A percentile compares a stretch with the other conserved stretches of the same genome.
These are phyloP conservation scores for Phialemoniopsis sp. DNA, from an alignment of 2,329 filamentous ascomycete genomes.

Conservation along the genomic window DNA sequence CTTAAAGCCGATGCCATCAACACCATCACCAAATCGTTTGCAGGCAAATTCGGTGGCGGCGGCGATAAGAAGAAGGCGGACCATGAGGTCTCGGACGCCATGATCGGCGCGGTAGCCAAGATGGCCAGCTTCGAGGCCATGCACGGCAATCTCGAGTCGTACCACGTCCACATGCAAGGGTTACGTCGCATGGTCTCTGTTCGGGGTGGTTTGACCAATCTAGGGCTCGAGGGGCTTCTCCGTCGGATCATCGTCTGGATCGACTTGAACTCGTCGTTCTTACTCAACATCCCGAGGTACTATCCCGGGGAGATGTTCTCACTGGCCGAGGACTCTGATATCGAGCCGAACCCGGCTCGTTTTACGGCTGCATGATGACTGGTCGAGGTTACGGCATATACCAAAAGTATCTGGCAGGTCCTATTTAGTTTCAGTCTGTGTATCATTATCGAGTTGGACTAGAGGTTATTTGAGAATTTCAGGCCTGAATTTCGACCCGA, in stretches of 20 bases:
- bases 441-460: too few species aligned
- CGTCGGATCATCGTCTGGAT: slow-evolving; percentile 43
- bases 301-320: slow-evolving; percentile 24
- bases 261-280: slow-evolving; percentile 33
- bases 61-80: slow-evolving; percentile 10
- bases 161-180: slow-evolving; percentile 42
- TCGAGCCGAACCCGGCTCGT: neutral
- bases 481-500: too few species aligned
- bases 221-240: slow-evolving; percentile 40
- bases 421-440: too few species aligned
- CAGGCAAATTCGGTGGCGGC: neutral
- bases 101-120: slow-evolving; percentile 43
- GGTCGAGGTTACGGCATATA: too few species aligned
- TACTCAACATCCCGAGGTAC: slow-evolving; percentile 24
- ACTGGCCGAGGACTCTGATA: slow-evolving; percentile 2
- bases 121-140: slow-evolving; percentile 51
- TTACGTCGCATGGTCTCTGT: slow-evolving; percentile 34
- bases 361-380: too few species aligned
- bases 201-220: slow-evolving; percentile 34
- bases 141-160: slow-evolving; percentile 35
- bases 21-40: slow-evolving; percentile 34
- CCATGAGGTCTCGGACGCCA: slow-evolving; percentile 28
- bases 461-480: too few species aligned
- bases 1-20: slow-evolving; percentile 38
- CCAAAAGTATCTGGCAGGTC: too few species aligned